Conservation (phyloP, 1,139 yeast genomes). For the Pneumocystis canis region DNA sequence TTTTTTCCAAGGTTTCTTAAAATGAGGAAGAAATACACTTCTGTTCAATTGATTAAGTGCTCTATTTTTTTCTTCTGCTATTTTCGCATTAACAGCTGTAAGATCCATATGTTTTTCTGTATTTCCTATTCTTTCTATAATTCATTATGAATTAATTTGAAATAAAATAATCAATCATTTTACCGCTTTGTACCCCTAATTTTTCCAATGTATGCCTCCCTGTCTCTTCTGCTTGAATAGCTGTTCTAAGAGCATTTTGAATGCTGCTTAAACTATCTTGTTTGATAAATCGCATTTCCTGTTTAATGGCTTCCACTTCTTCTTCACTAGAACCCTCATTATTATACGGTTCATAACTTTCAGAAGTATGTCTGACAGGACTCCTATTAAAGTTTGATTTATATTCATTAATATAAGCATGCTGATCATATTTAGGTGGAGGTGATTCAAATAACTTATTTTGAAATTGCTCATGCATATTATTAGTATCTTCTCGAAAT, state of each 20-base stretch:
- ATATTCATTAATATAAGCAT: not conserved
- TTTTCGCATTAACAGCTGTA: constrained; percentile 67
- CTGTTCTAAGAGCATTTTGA: constrained; percentile 72
- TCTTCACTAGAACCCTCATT: constrained; percentile 49
- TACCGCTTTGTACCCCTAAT: constrained; percentile 67
- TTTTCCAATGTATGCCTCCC: constrained; percentile 84
- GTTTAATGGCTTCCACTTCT: constrained; percentile 77
- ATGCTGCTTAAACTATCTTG: constrained; percentile 79
- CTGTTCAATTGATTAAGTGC: constrained; percentile 71
- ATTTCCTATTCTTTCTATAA: constrained; percentile 50
- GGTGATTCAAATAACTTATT: not conserved
- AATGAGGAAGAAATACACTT: constrained; percentile 68
- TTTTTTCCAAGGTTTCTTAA: constrained; percentile 30
- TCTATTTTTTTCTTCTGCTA: constrained; percentile 71
- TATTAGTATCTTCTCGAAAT: not conserved
- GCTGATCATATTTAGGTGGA: not conserved
- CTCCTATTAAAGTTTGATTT: not conserved
- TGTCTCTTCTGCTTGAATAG: constrained; percentile 81
- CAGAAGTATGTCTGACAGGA: not conserved
- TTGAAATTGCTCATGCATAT: not conserved
- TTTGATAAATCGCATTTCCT: constrained; percentile 70
- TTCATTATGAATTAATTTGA: not conserved
- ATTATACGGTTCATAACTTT: not conserved
- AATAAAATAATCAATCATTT: not conserved
- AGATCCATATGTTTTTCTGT: constrained; percentile 65